Base-by-base conservation (phyloP, 345 rosid genomes). In the Crucihimalaya himalaica region DNA sequence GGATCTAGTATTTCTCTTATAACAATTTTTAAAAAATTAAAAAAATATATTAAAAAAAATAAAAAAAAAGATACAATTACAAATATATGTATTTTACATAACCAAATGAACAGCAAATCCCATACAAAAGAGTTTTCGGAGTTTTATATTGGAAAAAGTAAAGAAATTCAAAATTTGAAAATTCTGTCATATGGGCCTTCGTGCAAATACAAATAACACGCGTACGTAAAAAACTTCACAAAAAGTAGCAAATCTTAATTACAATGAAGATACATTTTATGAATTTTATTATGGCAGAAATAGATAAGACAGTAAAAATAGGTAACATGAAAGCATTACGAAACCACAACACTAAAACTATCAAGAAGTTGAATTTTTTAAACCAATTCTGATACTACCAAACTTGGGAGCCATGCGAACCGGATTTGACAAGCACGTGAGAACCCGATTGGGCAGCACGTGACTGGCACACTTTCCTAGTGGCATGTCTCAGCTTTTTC, bases 401-500 rank as follows among this genome's bases (percentile, higher is more conserved):
- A 64, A 66, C n/a, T 23, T 55, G 58, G 58, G 28, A 54, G 70
- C 77, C 77, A 54, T 73, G 71, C 64, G 57, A 73, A 64, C 71
- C 29, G 71, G 71, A 55, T 42, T 62, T 11, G 71, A 54, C 32
- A 72, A 72, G 70, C 70, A 72, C 76, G 45, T 72, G 71, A 73
- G 34, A 54, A 32, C 77, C 37, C 48, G 28, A 73, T 54, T 54
- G 66, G 72, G 67, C 2, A 74, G 66, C 73, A 74, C 62, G 78
- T 66, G 78, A 74, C 20, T 6, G 53, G 46, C 68, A 59, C 78
- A 47, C 37, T 67, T 74, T 59, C 68, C 73, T 12, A 74, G 73
- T 85, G 83, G 84, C 83, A 85, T 85, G 88, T 84, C 78, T 83
- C 86, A 61, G 73, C 78, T 50, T 28, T 54, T 39, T 50, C 37